phyloP scores from a whole-genome alignment of 2,329 filamentous ascomycete genomes.

The Botrytis paeoniae region DNA sequence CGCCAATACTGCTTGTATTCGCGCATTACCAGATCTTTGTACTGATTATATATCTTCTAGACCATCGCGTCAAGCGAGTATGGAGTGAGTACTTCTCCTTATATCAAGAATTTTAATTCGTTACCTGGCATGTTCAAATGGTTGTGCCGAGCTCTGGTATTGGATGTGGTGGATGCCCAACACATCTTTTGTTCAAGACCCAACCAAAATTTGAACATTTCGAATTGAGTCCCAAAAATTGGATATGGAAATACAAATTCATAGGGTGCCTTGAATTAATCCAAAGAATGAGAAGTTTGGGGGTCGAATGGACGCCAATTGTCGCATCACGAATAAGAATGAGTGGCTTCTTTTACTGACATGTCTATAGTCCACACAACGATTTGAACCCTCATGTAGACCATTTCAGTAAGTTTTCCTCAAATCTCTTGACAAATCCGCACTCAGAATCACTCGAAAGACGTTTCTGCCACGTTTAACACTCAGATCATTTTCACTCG shows the following conservation, averaged over 20 bases:
- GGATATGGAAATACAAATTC: not conserved
- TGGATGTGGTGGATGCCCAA: not conserved
- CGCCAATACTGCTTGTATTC: not conserved
- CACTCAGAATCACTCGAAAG: not conserved
- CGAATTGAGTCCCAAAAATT: not conserved
- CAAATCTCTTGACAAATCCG: not conserved
- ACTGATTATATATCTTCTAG: slow-evolving; percentile 1
- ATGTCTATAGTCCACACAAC: slow-evolving; percentile 32
- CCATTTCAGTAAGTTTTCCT: slow-evolving; percentile 46
- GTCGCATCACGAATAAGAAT: not conserved
- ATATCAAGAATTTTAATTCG: not conserved
- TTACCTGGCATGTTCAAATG: not conserved
- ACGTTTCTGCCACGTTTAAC: not conserved
- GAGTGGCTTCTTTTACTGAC: not conserved
- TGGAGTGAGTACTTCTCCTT: slow-evolving; percentile 33
- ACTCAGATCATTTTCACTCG: not conserved
- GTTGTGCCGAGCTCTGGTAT: not conserved
- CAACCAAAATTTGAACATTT: not conserved
- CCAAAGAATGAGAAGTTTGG: not conserved
- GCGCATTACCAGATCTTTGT: not conserved
- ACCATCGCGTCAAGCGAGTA: slow-evolving; percentile 37
- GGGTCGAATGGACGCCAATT: not conserved
- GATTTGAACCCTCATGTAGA: slow-evolving; percentile 45
- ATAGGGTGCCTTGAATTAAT: not conserved
- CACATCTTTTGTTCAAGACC: not conserved